Base-by-base conservation (phyloP, 2,329 filamentous ascomycete genomes). In the Sordariomycetes sp. region DNA sequence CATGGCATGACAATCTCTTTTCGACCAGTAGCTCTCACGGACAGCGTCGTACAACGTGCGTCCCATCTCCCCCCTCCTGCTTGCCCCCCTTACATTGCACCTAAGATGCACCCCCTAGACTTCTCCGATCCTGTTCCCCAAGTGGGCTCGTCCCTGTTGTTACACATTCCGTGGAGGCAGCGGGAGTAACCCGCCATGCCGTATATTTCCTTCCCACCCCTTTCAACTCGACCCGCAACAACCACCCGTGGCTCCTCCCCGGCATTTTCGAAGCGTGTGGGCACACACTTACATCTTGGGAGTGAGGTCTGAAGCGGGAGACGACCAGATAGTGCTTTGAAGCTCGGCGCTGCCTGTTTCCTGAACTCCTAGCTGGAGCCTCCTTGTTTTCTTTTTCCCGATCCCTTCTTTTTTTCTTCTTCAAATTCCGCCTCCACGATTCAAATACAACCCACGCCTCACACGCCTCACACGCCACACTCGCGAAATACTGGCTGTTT, bases 131-230 rank as follows among this genome's bases (percentile, higher is more conserved):
- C 28, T 32, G 4, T 32, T 32, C 40, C n/a, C 40, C 16, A 18
- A 46, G 16, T 46, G 16, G 40, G n/a, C 40, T 46, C 14, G 18
- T 3, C 40, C 16, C n/a, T 46, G 16, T n/a, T 18, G 16, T n/a
- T n/a, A n/a, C 40, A 18, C 40, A 46, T 46, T n/a, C 40, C 8
- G 28, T 32, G 28, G 40, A 46, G 40, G 40, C 40, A 46, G 55
- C 55, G 46, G 34, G 46, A 53, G 24, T 51, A 51, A 40, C 55
- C 55, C 48, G 12, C 46, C 48, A 32, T 53, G 48, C 32, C 46
- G 24, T 52, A 52, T 57, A 40, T 43, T 57, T 25, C 46, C 32
- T 43, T 20, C 55, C 55, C 55, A 52, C 55, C 46, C 55, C 37
- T 24, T 22, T 46, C 20, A 10, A 25, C 32, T 43, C 54, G 28